Conservation (phyloP, 2,329 filamentous ascomycete genomes). For the Aspergillus aculeatus region DNA sequence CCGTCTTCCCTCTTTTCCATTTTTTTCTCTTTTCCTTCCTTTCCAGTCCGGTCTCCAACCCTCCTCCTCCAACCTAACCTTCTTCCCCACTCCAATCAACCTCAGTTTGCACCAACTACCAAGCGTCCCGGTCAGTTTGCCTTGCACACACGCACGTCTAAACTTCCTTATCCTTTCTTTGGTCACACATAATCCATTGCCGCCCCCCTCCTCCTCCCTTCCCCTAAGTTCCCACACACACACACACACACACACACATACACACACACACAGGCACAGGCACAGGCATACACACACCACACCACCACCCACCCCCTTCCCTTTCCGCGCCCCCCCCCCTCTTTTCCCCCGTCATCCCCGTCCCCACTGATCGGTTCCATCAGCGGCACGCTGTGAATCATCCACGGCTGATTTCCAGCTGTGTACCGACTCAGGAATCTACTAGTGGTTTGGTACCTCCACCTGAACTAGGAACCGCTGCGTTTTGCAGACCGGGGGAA, state of each 20-base stretch:
- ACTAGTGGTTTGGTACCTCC: constrained; percentile 2
- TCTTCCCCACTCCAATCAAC: constrained; percentile 17
- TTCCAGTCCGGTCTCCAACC: constrained; percentile 8
- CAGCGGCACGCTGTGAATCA: constrained; percentile 23
- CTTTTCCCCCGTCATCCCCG: constrained; percentile 16
- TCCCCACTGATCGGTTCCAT: constrained; percentile 25
- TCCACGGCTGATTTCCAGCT: constrained; percentile 11
- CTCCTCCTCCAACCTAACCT: constrained; percentile 12
- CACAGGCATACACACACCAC: constrained; percentile 16
- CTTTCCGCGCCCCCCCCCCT: neutral
- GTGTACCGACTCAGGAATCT: neutral
- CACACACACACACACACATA: neutral
- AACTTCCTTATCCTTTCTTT: neutral
- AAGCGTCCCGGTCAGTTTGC: constrained; percentile 8
- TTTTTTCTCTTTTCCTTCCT: constrained; percentile 3
- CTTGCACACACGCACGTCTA: constrained; percentile 8
- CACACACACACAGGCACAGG: constrained; percentile 4
- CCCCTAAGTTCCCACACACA: neutral
- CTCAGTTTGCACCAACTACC: neutral
- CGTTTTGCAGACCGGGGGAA: constrained; percentile 20
- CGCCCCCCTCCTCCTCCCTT: neutral
- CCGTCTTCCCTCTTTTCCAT: neutral
- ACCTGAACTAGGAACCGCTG: constrained; percentile 10
- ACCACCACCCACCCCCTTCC: constrained; percentile 17
- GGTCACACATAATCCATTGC: neutral